These are phyloP conservation scores for Hemisphaericaspora subhashii DNA, from an alignment of 1,139 yeast species.

Conservation along the genomic window DNA sequence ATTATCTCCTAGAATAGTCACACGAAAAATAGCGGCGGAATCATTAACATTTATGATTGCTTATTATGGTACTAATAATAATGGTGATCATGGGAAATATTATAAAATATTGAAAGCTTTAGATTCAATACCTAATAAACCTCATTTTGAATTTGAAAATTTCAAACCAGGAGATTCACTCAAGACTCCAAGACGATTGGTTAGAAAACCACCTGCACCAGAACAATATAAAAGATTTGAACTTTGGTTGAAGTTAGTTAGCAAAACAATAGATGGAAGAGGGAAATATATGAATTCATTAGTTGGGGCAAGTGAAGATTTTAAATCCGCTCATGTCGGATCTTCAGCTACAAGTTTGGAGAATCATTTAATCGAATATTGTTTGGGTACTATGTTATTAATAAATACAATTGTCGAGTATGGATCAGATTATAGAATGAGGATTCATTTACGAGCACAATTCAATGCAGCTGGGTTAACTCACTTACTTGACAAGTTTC, in stretches of 20 bases:
- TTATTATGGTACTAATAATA: slow-evolving; percentile 33
- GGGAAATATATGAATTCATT: slow-evolving; percentile 82
- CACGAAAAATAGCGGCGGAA: slow-evolving; percentile 82
- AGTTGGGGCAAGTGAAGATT: slow-evolving; percentile 93
- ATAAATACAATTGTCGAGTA: slow-evolving; percentile 71
- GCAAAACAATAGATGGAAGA: slow-evolving; percentile 76
- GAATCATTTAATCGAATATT: slow-evolving; percentile 74
- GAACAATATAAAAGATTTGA: slow-evolving; percentile 62
- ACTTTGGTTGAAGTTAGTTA: slow-evolving; percentile 79
- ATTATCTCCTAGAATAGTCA: slow-evolving; percentile 61
- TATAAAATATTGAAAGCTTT: slow-evolving; percentile 64
- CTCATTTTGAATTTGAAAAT: slow-evolving; percentile 52
- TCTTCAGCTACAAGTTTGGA: slow-evolving; percentile 46
- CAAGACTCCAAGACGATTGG: slow-evolving; percentile 22
- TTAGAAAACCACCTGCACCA: slow-evolving; percentile 42
- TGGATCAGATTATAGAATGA: slow-evolving; percentile 61
- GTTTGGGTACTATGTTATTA: slow-evolving; percentile 73
- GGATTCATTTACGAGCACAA: slow-evolving; percentile 77
- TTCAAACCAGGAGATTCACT: slow-evolving; percentile 11
- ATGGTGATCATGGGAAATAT: slow-evolving; percentile 46
- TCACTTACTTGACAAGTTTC: slow-evolving; percentile 61
- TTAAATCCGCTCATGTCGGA: slow-evolving; percentile 57
- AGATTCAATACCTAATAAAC: slow-evolving; percentile 59
- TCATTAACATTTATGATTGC: slow-evolving; percentile 55
- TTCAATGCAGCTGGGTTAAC: slow-evolving; percentile 75